Percentiles rank a stretch among this genome's conserved stretches.
These are phyloP conservation scores for Termitomyces sp. DNA, from an alignment of 768 basidiomycete genomes.

Conservation along the genomic window DNA sequence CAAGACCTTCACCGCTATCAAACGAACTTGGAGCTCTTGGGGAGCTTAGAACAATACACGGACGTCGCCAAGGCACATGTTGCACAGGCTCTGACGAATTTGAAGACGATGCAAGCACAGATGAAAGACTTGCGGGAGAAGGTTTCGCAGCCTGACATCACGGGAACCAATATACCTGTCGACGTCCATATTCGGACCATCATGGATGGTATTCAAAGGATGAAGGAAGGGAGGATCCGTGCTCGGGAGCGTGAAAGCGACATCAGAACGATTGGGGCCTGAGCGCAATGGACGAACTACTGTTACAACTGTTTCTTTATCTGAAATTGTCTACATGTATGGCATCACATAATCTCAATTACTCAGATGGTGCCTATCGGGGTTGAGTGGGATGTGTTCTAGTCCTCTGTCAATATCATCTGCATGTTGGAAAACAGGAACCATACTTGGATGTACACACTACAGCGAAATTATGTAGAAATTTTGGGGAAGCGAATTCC, in stretches of 20 bases:
- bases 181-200: constrained; percentile 52
- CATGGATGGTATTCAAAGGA: constrained; percentile 34
- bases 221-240: constrained; percentile 32
- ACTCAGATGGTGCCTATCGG: too few relatives aligned
- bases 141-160: constrained; percentile 41
- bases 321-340: neutral
- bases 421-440: too few relatives aligned
- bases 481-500: too few relatives aligned
- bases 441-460: too few relatives aligned
- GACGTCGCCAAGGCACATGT: constrained; percentile 40
- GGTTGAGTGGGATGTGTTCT: too few relatives aligned
- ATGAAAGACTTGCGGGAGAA: constrained; percentile 47
- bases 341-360: too few relatives aligned
- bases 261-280: constrained; percentile 12
- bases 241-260: constrained; percentile 24
- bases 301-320: neutral
- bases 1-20: constrained; percentile 25
- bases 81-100: constrained; percentile 34
- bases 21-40: constrained; percentile 30
- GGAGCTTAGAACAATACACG: constrained; percentile 34
- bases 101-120: constrained; percentile 42
- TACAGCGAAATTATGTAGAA: too few relatives aligned
- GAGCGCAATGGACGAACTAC: neutral
- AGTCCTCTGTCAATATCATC: too few relatives aligned
- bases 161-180: constrained; percentile 38